A percentile compares a stretch with the other conserved stretches of the same genome.
phyloP scores from a whole-genome alignment of 2,329 filamentous ascomycete genomes.

The Epichloe sp. region DNA sequence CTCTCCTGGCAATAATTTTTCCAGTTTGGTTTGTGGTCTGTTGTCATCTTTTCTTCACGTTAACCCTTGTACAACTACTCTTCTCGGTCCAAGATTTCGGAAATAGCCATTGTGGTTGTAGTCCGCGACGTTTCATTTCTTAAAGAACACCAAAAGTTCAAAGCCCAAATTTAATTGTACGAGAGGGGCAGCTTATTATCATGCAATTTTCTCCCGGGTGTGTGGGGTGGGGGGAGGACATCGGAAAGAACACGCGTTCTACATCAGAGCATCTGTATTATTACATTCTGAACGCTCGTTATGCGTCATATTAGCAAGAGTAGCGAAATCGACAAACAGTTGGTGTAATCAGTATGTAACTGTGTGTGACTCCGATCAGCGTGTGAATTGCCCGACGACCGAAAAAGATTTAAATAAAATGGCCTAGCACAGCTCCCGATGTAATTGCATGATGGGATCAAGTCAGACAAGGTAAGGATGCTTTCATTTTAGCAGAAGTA shows the following conservation, averaged over 20 bases:
- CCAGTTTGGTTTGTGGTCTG: background rate
- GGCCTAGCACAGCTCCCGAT: background rate
- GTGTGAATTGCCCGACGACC: too few relatives aligned
- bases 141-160: background rate
- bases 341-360: background rate
- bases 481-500: background rate
- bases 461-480: background rate
- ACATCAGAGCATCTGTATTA: background rate
- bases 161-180: background rate
- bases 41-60: slow-evolving; percentile 4
- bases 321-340: background rate
- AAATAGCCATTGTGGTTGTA: background rate
- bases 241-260: background rate
- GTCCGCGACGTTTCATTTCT: background rate
- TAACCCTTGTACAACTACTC: slow-evolving; percentile 23
- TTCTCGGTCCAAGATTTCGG: slow-evolving; percentile 9
- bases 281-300: slow-evolving; percentile 4
- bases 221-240: too few relatives aligned
- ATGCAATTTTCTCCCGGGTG: too few relatives aligned
- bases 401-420: background rate
- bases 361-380: too few relatives aligned
- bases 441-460: background rate
- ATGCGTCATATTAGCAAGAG: background rate
- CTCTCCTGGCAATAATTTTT: background rate
- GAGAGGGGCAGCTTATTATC: background rate